Evolutionary conservation across 768 basidiomycete species (phyloP).

Genomic region (Neoboletus subvelutipes): DNA sequence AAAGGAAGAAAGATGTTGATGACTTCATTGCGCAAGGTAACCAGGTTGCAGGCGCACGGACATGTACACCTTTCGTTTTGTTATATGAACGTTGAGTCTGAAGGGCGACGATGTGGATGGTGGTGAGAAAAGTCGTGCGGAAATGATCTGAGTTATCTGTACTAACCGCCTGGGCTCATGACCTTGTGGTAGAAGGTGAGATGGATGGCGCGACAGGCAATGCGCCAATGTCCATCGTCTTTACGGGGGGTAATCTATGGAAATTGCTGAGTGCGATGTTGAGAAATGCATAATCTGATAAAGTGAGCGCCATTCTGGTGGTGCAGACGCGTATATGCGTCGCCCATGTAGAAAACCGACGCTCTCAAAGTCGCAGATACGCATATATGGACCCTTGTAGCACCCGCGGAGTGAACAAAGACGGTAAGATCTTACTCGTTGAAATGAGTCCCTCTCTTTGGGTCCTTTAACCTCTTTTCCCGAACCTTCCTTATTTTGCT

Average conservation of each 20-base stretch:
- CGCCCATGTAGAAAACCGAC: background rate
- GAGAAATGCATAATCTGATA: background rate
- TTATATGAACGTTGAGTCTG: background rate
- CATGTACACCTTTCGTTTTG: background rate
- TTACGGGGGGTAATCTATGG: conserved; percentile 14
- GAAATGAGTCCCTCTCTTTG: conserved; percentile 83
- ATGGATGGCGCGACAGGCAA: conserved; percentile 11
- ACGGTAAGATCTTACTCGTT: conserved; percentile 45
- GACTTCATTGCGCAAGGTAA: background rate
- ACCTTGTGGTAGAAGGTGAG: conserved; percentile 13
- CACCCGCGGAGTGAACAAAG: too few relatives aligned
- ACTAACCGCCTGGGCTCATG: conserved; percentile 10
- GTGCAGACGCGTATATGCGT: background rate
- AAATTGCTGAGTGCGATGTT: conserved; percentile 9
- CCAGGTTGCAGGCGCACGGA: background rate
- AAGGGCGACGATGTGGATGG: background rate
- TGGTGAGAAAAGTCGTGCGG: background rate
- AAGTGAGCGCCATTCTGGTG: background rate
- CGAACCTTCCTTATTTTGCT: conserved; percentile 81
- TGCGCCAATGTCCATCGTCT: conserved; percentile 11
- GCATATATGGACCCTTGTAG: background rate
- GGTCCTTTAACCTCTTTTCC: conserved; percentile 84
- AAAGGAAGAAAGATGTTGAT: background rate
- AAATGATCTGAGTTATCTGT: background rate
- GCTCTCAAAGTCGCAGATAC: background rate